phyloP scores from a whole-genome alignment of 257 asterid genomes.

The Cynanchum wilfordii region DNA sequence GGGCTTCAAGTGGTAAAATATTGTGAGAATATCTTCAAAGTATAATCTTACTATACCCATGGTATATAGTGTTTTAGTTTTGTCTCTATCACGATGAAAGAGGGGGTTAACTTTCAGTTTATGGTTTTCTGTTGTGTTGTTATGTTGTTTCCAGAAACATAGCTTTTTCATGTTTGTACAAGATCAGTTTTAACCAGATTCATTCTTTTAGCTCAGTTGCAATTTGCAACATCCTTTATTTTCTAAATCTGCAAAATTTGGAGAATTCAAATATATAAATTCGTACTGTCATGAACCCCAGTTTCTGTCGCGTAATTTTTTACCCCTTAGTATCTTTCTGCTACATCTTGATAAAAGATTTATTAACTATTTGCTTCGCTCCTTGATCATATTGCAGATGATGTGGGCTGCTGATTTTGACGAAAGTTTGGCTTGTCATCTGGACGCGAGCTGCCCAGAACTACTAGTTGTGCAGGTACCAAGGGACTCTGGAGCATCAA shows the following conservation, averaged over 20 bases:
- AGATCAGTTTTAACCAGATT: background rate
- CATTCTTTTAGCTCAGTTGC: background rate
- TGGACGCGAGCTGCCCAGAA: slow-evolving; percentile 72
- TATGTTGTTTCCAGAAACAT: background rate
- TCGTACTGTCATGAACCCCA: background rate
- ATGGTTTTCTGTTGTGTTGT: background rate
- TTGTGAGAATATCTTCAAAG: background rate
- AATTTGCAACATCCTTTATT: background rate
- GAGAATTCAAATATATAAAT: background rate
- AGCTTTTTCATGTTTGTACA: background rate
- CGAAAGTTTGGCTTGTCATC: slow-evolving; percentile 50
- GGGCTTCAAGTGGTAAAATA: background rate
- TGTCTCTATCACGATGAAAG: background rate
- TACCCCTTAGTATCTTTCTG: background rate
- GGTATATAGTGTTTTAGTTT: background rate
- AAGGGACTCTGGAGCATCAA: slow-evolving; percentile 44
- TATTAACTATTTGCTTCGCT: slow-evolving; percentile 3
- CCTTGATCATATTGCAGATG: slow-evolving; percentile 54
- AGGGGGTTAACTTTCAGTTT: background rate
- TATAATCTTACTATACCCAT: background rate
- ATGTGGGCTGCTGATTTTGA: slow-evolving; percentile 99
- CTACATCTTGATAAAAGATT: background rate
- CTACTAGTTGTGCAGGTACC: slow-evolving; percentile 60
- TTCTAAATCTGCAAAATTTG: background rate
- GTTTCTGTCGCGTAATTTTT: background rate